phyloP scores from a whole-genome alignment of 306 rosid species.

The Lablab purpureus region DNA sequence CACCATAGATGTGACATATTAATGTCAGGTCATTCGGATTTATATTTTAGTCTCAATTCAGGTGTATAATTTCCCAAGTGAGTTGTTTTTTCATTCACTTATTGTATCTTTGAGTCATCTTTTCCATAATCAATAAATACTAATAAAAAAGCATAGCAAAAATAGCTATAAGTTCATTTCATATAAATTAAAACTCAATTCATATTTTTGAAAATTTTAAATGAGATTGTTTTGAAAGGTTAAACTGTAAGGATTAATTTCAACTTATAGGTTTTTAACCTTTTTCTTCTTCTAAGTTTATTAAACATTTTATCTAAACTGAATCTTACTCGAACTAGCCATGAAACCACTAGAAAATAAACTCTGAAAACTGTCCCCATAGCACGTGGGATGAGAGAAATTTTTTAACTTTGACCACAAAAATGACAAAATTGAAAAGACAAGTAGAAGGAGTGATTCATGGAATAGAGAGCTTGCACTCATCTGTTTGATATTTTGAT shows the following conservation, averaged over 20 bases:
- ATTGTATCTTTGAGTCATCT: not conserved
- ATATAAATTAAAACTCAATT: not conserved
- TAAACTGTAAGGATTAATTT: not conserved
- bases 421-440: constrained; percentile 19
- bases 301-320: not conserved
- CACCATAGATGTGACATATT: constrained; percentile 19
- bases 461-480: not conserved
- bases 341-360: not conserved
- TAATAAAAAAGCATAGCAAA: not conserved
- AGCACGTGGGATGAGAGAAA: constrained; percentile 39
- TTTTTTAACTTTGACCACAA: constrained; percentile 7
- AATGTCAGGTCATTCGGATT: not conserved
- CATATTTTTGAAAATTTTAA: not conserved
- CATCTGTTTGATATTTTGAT: not conserved
- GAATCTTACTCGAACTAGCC: not conserved
- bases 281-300: not conserved
- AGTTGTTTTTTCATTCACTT: constrained; percentile 20
- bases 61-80: not conserved
- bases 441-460: constrained; percentile 16
- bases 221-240: not conserved
- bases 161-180: not conserved
- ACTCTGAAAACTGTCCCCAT: constrained; percentile 28
- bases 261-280: not conserved
- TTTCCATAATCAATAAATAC: not conserved
- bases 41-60: constrained; percentile 20